phyloP scores from a whole-genome alignment of 495 filamentous ascomycete genomes.

The Aspergillus mulundensis region DNA sequence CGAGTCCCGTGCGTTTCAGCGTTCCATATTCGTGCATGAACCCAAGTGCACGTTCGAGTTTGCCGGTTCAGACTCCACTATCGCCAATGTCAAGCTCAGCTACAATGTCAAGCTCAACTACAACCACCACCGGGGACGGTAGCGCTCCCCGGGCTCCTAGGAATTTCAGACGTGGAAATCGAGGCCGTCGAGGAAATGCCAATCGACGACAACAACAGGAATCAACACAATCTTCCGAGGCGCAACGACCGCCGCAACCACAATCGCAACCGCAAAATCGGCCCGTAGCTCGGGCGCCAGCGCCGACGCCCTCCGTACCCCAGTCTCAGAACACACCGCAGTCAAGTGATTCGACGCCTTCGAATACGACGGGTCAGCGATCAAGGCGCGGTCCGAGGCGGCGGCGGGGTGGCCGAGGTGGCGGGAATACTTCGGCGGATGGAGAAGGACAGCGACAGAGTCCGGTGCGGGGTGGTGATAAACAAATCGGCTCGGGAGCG shows the following conservation, averaged over 20 bases:
- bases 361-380: constrained; percentile 18
- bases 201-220: constrained; percentile 20
- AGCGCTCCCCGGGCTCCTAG: constrained; percentile 27
- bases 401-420: constrained; percentile 39
- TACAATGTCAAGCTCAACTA: no score
- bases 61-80: neutral
- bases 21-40: neutral
- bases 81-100: constrained; percentile 27
- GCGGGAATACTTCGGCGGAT: constrained; percentile 22
- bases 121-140: constrained; percentile 17
- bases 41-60: constrained; percentile 5
- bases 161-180: constrained; percentile 28
- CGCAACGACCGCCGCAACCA: neutral
- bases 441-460: constrained; percentile 19
- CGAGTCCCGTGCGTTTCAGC: constrained; percentile 7
- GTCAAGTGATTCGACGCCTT: neutral
- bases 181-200: constrained; percentile 29
- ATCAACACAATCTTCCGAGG: neutral
- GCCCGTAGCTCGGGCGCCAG: neutral
- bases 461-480: constrained; percentile 23
- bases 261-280: constrained; percentile 2
- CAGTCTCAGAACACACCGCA: neutral
- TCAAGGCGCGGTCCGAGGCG: constrained; percentile 32
- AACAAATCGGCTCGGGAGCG: constrained; percentile 6
- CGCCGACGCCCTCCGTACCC: neutral